A percentile compares a stretch with the other conserved stretches of the same genome.
Conservation (phyloP, 2,329 filamentous ascomycete species). For the Periconia sp. region DNA sequence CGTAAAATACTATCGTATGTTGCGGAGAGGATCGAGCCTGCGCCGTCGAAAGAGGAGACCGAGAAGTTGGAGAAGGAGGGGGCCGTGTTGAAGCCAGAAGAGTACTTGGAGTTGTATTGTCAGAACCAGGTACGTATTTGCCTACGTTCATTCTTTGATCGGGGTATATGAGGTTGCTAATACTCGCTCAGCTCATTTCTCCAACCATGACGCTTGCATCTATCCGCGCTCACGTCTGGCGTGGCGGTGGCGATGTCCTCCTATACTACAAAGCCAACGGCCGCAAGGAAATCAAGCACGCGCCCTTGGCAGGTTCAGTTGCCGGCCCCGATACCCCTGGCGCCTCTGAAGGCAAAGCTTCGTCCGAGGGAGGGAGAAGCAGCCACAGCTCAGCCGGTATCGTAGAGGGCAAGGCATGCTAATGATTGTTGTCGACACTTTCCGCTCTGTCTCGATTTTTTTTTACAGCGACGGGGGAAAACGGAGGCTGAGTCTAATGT, state of each 20-base stretch:
- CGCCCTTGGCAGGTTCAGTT: constrained; percentile 9
- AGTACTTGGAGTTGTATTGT: constrained; percentile 94
- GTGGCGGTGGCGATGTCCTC: constrained; percentile 89
- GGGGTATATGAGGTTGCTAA: neutral
- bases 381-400: constrained; percentile 28
- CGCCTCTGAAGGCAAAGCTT: constrained; percentile 40
- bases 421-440: constrained; percentile 3
- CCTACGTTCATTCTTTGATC: neutral
- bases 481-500: neutral
- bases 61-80: constrained; percentile 48
- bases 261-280: constrained; percentile 92
- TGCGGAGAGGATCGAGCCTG: constrained; percentile 83
- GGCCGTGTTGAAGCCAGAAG: constrained; percentile 72
- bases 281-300: constrained; percentile 64
- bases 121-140: constrained; percentile 88
- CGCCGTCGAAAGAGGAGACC: constrained; percentile 62
- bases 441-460: neutral
- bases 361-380: constrained; percentile 37
- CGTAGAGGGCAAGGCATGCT: constrained; percentile 17
- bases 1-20: constrained; percentile 95
- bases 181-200: constrained; percentile 62
- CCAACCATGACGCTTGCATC: constrained; percentile 93
- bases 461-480: neutral
- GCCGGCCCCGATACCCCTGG: constrained; percentile 24
- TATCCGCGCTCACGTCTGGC: constrained; percentile 90